These are phyloP conservation scores for Trametes sp. DNA, from an alignment of 1,284 basidiomycete genomes.

Conservation along the genomic window DNA sequence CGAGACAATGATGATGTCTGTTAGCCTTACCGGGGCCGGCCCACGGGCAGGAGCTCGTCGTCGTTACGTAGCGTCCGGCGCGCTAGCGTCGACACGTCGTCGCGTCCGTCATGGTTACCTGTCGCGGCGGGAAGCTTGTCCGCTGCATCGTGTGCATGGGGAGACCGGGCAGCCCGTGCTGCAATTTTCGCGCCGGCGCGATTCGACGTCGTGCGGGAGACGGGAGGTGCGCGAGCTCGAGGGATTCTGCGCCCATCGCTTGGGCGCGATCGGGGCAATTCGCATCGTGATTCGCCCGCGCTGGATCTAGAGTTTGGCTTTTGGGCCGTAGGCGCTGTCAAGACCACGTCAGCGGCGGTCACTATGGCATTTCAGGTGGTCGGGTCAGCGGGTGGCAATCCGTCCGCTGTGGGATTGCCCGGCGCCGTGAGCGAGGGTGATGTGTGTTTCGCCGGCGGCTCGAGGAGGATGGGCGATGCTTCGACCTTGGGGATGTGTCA, in stretches of 20 bases:
- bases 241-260: not conserved
- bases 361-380: not conserved
- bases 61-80: not conserved
- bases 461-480: not conserved
- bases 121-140: not conserved
- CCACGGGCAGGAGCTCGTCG: not conserved
- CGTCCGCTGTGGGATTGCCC: not conserved
- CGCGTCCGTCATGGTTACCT: not conserved
- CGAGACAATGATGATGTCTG: not conserved
- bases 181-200: not conserved
- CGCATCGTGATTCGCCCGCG: conserved; percentile 1
- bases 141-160: not conserved
- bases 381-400: no score
- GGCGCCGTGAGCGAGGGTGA: not conserved
- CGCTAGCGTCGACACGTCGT: no score
- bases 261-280: not conserved
- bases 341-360: not conserved
- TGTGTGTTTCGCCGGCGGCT: not conserved
- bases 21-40: not conserved
- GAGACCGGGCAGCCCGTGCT: not conserved
- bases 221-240: not conserved
- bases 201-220: not conserved
- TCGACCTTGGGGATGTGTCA: not conserved
- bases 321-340: not conserved
- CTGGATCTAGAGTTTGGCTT: not conserved